Conservation (phyloP, 345 rosid genomes). For the Streptanthus diversifolius region DNA sequence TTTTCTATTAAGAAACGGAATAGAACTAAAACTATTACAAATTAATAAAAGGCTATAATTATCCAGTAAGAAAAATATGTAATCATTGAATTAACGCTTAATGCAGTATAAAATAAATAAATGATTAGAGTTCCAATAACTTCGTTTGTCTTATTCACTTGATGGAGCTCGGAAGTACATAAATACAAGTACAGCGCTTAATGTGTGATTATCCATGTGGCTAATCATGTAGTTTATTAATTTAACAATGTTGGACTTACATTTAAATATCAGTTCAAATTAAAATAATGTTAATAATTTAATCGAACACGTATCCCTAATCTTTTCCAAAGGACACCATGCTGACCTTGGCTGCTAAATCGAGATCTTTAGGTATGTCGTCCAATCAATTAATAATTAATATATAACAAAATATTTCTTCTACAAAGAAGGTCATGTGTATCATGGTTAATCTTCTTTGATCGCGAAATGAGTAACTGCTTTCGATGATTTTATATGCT, state of each 20-base stretch:
- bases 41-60: not conserved
- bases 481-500: not conserved
- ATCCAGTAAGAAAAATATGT: not conserved
- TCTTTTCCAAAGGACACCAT: constrained; percentile 31
- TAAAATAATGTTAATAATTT: constrained; percentile 5
- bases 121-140: constrained; percentile 21
- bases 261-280: constrained; percentile 11
- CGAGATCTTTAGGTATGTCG: constrained; percentile 39
- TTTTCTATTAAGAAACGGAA: no score
- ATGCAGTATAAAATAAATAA: not conserved
- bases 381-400: constrained; percentile 6
- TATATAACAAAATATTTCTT: not conserved
- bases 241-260: constrained; percentile 20
- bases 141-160: constrained; percentile 36
- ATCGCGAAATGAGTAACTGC: not conserved
- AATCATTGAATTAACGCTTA: not conserved
- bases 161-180: constrained; percentile 34
- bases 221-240: constrained; percentile 27
- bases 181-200: constrained; percentile 40
- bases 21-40: not conserved
- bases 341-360: constrained; percentile 31
- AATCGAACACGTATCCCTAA: constrained; percentile 33
- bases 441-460: constrained; percentile 3
- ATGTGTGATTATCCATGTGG: constrained; percentile 39
- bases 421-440: not conserved